A percentile compares a stretch with the other conserved stretches of the same genome.
Evolutionary conservation across 2,329 filamentous ascomycete species (phyloP).

Genomic region (Ramularia collo-cygni): DNA sequence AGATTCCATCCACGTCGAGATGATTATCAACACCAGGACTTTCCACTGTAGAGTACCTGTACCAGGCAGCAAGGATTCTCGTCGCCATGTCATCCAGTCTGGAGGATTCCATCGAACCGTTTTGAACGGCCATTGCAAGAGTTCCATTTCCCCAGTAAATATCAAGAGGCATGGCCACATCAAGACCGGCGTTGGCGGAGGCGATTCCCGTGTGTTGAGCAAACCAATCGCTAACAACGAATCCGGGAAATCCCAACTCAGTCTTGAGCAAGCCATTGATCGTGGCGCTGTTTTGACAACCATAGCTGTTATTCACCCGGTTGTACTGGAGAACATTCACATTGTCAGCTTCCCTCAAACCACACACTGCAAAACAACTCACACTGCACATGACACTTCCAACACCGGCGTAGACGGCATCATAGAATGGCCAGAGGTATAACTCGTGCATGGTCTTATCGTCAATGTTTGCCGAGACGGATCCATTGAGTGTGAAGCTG

Average conservation of each 20-base stretch:
- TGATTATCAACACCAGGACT: slow-evolving; percentile 20
- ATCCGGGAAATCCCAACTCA: slow-evolving; percentile 41
- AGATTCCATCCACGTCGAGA: slow-evolving; percentile 37
- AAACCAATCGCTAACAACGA: slow-evolving; percentile 44
- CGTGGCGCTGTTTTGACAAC: slow-evolving; percentile 56
- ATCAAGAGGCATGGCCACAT: slow-evolving; percentile 25
- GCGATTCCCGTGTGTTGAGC: slow-evolving; percentile 24
- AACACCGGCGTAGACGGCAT: slow-evolving; percentile 73
- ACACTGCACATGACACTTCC: slow-evolving; percentile 66
- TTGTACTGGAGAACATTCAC: slow-evolving; percentile 44
- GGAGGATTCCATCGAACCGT: slow-evolving; percentile 21
- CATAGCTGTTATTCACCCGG: slow-evolving; percentile 63
- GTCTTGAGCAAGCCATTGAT: slow-evolving; percentile 59
- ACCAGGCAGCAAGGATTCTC: slow-evolving; percentile 23
- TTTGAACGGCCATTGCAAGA: slow-evolving; percentile 24
- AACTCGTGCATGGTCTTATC: slow-evolving; percentile 68
- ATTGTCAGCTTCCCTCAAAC: background rate
- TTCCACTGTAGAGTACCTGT: slow-evolving; percentile 7
- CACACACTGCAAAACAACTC: background rate
- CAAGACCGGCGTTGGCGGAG: slow-evolving; percentile 25
- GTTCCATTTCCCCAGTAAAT: slow-evolving; percentile 21
- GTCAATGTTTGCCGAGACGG: slow-evolving; percentile 64
- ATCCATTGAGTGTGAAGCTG: slow-evolving; percentile 3
- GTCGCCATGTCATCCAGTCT: slow-evolving; percentile 28
- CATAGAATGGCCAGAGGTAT: slow-evolving; percentile 79